These are phyloP conservation scores for Adansonia gregorii DNA, from an alignment of 441 rosid genomes.

Conservation along the genomic window DNA sequence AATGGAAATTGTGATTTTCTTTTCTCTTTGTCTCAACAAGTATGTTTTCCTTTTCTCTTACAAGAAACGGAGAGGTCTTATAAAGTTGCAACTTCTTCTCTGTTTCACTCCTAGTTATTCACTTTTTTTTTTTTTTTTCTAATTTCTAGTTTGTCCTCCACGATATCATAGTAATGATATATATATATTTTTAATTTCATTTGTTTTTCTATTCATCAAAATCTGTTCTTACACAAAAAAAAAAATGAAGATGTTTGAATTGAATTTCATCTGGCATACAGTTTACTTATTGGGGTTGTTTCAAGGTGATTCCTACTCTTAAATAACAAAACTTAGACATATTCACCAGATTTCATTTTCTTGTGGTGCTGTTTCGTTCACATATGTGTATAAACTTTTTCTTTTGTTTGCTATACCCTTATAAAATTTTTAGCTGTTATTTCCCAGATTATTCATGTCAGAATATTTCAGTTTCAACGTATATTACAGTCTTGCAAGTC, in stretches of 20 bases:
- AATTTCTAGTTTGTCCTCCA: neutral
- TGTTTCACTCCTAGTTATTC: neutral
- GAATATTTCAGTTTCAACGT: conserved; percentile 17
- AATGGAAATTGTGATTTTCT: neutral
- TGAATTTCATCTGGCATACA: neutral
- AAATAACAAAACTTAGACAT: neutral
- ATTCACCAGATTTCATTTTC: neutral
- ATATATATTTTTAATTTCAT: neutral
- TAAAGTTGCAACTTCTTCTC: neutral
- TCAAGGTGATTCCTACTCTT: neutral
- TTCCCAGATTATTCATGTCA: neutral
- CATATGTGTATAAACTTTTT: neutral
- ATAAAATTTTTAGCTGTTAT: neutral
- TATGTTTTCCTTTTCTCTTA: neutral
- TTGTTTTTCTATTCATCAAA: neutral
- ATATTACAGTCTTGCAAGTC: neutral
- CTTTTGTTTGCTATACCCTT: neutral
- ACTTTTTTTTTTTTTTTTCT: neutral
- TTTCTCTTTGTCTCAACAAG: neutral
- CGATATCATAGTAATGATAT: neutral
- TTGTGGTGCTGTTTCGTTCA: neutral
- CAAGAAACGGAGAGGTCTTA: neutral
- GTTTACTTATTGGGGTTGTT: neutral
- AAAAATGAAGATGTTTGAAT: neutral
- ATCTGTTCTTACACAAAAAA: neutral